Percentiles rank a stretch among this genome's conserved stretches.
phyloP scores from a whole-genome alignment of 176 grass and related monocot species.

The Lolium rigidum region DNA sequence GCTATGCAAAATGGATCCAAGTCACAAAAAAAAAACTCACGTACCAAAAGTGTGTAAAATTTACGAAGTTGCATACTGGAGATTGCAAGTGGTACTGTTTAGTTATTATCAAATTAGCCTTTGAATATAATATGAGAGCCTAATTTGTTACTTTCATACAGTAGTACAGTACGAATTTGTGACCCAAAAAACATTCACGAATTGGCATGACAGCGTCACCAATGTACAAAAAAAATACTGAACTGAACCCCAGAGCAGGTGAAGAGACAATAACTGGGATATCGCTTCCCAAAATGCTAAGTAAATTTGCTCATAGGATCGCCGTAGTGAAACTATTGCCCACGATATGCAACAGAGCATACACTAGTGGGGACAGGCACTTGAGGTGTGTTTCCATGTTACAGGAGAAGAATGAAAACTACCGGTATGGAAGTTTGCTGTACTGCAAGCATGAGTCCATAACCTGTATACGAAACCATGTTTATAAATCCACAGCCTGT shows the following conservation, averaged over 20 bases:
- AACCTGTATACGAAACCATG: background rate
- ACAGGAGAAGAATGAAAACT: constrained; percentile 1
- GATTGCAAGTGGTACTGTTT: background rate
- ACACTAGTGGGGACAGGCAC: constrained; percentile 11
- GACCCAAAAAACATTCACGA: background rate
- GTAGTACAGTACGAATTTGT: background rate
- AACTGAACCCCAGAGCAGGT: background rate
- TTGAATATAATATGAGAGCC: background rate
- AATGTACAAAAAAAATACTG: too few relatives aligned
- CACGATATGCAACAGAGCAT: constrained; percentile 25
- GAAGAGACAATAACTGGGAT: constrained; percentile 15
- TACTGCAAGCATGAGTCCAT: background rate
- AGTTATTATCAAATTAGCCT: background rate
- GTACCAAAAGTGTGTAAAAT: background rate
- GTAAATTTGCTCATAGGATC: constrained; percentile 1
- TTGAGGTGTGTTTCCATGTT: background rate
- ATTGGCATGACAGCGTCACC: too few relatives aligned
- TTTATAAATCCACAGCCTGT: background rate
- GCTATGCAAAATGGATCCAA: background rate
- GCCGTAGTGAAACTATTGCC: constrained; percentile 9
- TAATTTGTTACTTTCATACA: background rate
- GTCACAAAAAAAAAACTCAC: background rate
- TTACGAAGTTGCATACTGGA: background rate
- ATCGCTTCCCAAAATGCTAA: background rate
- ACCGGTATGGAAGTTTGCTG: background rate